phyloP scores from a whole-genome alignment of 116 monocot genomes.

The Trichopus zeylanicus region DNA sequence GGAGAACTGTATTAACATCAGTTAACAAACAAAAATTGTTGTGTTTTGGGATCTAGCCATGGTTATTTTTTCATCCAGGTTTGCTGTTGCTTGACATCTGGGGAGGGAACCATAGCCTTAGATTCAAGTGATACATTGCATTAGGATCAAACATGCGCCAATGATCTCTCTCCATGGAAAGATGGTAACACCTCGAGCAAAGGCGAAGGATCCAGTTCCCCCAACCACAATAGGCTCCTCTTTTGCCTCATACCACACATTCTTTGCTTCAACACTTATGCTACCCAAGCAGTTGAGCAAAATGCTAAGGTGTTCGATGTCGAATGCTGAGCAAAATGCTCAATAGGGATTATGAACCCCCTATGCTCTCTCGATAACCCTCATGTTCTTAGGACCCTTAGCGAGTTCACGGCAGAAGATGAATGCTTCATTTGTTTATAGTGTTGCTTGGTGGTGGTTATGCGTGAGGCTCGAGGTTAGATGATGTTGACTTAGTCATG shows the following conservation, averaged over 20 bases:
- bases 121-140: too few relatives aligned
- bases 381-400: constrained; percentile 23
- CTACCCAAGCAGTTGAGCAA: constrained; percentile 43
- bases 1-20: too few relatives aligned
- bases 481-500: too few relatives aligned
- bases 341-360: constrained; percentile 44
- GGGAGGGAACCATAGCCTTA: too few relatives aligned
- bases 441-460: neutral
- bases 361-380: constrained; percentile 35
- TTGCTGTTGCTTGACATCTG: too few relatives aligned
- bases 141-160: too few relatives aligned
- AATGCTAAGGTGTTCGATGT: constrained; percentile 49
- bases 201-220: constrained; percentile 70
- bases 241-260: neutral
- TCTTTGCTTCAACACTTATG: constrained; percentile 40
- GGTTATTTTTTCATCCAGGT: too few relatives aligned
- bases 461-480: constrained; percentile 16
- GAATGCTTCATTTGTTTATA: constrained; percentile 7
- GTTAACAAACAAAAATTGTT: too few relatives aligned
- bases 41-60: too few relatives aligned
- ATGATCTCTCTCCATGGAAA: constrained; percentile 10
- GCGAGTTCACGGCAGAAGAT: constrained; percentile 58
- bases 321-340: constrained; percentile 30
- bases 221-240: constrained; percentile 56
- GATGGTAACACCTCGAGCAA: constrained; percentile 47